Conservation (phyloP, 352 stramenopile species). For the Pythium sp. region DNA sequence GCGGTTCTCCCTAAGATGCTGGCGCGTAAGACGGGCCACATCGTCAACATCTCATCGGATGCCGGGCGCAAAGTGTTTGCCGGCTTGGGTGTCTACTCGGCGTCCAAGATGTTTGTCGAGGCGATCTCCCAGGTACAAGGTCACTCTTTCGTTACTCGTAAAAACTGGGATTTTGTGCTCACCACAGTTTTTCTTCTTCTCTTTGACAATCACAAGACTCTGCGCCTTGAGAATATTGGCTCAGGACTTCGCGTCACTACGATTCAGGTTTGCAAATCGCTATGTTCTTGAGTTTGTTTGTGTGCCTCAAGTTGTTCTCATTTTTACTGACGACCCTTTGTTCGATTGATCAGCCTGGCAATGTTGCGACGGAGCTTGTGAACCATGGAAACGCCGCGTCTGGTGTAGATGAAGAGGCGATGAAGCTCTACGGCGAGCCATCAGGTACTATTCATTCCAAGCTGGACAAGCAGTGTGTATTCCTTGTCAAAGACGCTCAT, state of each 20-base stretch:
- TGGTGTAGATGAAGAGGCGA: constrained; percentile 76
- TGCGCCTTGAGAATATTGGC: constrained; percentile 84
- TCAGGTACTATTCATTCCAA: constrained; percentile 29
- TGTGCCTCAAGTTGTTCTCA: background rate
- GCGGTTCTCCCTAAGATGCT: constrained; percentile 74
- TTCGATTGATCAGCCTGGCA: constrained; percentile 64
- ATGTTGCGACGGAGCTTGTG: constrained; percentile 90
- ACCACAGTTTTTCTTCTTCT: background rate
- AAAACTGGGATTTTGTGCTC: background rate
- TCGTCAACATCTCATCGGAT: constrained; percentile 88
- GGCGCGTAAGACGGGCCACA: constrained; percentile 69
- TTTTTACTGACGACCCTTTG: background rate
- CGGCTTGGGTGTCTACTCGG: constrained; percentile 86
- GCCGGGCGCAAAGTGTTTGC: constrained; percentile 79
- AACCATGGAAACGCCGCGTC: constrained; percentile 72
- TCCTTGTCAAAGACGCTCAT: background rate
- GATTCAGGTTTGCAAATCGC: constrained; percentile 44
- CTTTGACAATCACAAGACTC: constrained; percentile 19
- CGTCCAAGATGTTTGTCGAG: constrained; percentile 93
- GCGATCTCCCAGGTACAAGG: constrained; percentile 63
- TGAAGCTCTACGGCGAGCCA: constrained; percentile 56
- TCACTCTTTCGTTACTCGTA: background rate
- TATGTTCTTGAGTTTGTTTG: background rate
- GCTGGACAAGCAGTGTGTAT: background rate
- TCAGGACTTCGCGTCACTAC: constrained; percentile 86